Percentiles rank a stretch among this genome's conserved stretches.
Evolutionary conservation across 2,329 filamentous ascomycete genomes (phyloP).

Genomic region (Leptographium lundbergii): DNA sequence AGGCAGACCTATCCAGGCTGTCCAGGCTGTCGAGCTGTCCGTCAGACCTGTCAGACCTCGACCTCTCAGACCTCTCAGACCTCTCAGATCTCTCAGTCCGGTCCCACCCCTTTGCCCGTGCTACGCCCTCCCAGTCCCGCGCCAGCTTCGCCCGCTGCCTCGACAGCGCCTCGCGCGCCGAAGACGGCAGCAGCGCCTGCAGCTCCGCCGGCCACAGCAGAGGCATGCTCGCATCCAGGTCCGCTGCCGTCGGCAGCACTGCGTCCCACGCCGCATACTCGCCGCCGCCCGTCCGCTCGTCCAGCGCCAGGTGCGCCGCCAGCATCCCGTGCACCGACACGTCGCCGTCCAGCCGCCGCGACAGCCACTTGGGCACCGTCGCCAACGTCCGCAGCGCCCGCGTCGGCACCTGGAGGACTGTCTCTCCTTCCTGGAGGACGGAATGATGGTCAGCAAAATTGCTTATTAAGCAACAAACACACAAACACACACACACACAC

Average conservation of each 20-base stretch:
- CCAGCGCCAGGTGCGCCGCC: conserved; percentile 52
- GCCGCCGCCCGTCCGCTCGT: conserved; percentile 19
- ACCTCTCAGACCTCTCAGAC: no score
- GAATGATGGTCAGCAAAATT: no score
- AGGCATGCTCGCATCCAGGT: conserved; percentile 39
- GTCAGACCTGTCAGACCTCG: no score
- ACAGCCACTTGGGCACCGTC: conserved; percentile 41
- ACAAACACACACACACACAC: no score
- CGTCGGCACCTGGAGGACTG: conserved; percentile 53
- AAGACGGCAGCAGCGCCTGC: conserved; percentile 31
- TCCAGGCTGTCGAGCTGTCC: no score
- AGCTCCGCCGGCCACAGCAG: conserved; percentile 35
- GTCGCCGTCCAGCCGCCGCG: conserved; percentile 35
- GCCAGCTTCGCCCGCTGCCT: conserved; percentile 36
- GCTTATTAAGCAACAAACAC: no score
- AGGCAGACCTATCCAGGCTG: conserved; percentile 20
- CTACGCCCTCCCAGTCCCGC: conserved; percentile 23
- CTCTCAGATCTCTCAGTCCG: no score
- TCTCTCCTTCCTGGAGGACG: conserved; percentile 27
- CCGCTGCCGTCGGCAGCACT: conserved; percentile 50
- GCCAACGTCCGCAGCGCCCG: conserved; percentile 51
- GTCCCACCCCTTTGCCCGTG: no score
- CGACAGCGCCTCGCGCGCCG: conserved; percentile 30
- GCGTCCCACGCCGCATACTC: conserved; percentile 47
- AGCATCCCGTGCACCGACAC: conserved; percentile 59